phyloP scores from a whole-genome alignment of 805 yeast genomes.

The Cyberlindnera nakhonratchasimensis region DNA sequence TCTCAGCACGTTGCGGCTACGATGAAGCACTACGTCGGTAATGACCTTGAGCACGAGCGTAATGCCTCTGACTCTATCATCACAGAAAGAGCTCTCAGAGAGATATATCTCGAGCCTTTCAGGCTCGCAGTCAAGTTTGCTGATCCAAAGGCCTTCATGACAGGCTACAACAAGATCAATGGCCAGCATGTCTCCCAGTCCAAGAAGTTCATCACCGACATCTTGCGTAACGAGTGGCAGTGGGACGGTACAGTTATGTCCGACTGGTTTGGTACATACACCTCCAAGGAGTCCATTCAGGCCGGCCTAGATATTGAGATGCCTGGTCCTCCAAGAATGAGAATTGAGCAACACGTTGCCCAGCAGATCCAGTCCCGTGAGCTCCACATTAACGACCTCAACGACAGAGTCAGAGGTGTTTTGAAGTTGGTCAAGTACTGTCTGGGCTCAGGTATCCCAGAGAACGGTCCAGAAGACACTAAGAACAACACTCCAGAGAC shows the following conservation, averaged over 20 bases:
- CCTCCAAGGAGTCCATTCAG: slow-evolving; percentile 41
- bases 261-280: slow-evolving; percentile 60
- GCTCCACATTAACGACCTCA: slow-evolving; percentile 39
- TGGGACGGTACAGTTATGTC: slow-evolving; percentile 53
- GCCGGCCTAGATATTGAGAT: slow-evolving; percentile 60
- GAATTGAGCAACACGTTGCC: slow-evolving; percentile 35
- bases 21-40: slow-evolving; percentile 49
- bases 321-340: slow-evolving; percentile 58
- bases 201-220: slow-evolving; percentile 38
- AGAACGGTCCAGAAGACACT: slow-evolving; percentile 34
- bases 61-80: slow-evolving; percentile 42
- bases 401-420: slow-evolving; percentile 47
- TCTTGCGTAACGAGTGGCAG: slow-evolving; percentile 52
- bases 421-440: slow-evolving; percentile 45
- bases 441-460: slow-evolving; percentile 40
- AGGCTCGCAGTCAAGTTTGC: slow-evolving; percentile 51
- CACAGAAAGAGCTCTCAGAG: slow-evolving; percentile 57
- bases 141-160: slow-evolving; percentile 54
- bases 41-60: slow-evolving; percentile 56
- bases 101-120: slow-evolving; percentile 58
- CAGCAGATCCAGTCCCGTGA: slow-evolving; percentile 37
- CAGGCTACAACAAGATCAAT: slow-evolving; percentile 59
- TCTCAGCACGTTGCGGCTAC: slow-evolving; percentile 47
- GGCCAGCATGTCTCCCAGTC: slow-evolving; percentile 52
- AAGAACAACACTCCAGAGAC: slow-evolving; percentile 45